phyloP scores from a whole-genome alignment of 2,329 filamentous ascomycete species.

The Leptosphaerulina australis region DNA sequence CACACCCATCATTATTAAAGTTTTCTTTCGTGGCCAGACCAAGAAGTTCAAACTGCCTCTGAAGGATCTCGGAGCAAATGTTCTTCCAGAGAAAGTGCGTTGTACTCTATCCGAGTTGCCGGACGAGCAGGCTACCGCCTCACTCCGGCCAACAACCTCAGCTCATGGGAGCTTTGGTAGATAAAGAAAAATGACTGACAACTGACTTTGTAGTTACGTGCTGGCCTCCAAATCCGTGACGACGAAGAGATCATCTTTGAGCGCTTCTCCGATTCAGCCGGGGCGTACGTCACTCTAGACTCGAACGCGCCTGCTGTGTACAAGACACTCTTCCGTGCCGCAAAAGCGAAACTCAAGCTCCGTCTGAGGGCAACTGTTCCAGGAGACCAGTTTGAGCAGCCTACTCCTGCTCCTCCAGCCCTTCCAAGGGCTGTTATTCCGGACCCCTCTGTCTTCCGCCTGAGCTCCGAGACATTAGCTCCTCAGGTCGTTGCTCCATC shows the following conservation, averaged over 20 bases:
- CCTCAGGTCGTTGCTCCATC: conserved; percentile 28
- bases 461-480: conserved; percentile 37
- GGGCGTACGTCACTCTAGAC: conserved; percentile 79
- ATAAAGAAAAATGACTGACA: conserved; percentile 25
- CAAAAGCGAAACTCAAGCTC: conserved; percentile 97
- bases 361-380: conserved; percentile 75
- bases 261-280: conserved; percentile 93
- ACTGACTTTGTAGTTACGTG: conserved; percentile 59
- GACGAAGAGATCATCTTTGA: conserved; percentile 74
- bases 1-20: conserved; percentile 83
- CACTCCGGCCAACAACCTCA: conserved; percentile 11
- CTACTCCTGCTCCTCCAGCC: conserved; percentile 23
- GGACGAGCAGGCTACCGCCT: conserved; percentile 29
- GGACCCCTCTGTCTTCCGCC: conserved; percentile 30
- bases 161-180: conserved; percentile 2
- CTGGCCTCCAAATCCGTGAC: conserved; percentile 67
- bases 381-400: conserved; percentile 54
- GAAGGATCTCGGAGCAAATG: conserved; percentile 75
- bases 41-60: conserved; percentile 89
- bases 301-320: conserved; percentile 80
- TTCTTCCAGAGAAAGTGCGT: conserved; percentile 83
- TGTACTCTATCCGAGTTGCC: conserved; percentile 10
- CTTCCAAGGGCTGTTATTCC: conserved; percentile 15
- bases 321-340: conserved; percentile 95
- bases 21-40: conserved; percentile 74